Evolutionary conservation across 495 filamentous ascomycete species (phyloP).

Genomic region (Friedmanniomyces simplex): DNA sequence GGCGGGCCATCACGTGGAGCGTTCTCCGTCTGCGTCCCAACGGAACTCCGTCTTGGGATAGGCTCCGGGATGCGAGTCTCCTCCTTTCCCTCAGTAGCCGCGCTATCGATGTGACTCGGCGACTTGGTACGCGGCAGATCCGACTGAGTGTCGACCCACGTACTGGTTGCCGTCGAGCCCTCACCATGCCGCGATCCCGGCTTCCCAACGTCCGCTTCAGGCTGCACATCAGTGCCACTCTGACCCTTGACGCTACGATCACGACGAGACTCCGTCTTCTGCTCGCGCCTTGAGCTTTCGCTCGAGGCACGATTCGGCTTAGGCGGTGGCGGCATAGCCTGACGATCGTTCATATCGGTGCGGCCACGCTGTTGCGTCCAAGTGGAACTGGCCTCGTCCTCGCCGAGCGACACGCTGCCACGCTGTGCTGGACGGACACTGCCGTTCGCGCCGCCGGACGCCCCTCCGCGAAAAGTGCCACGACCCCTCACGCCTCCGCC

Average conservation of each 20-base stretch:
- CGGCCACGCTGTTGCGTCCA: background rate
- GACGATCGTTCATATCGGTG: constrained; percentile 6
- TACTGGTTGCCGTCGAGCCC: background rate
- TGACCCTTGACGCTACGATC: constrained; percentile 2
- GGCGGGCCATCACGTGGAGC: background rate
- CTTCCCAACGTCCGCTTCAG: background rate
- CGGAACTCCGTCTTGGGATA: constrained; percentile 26
- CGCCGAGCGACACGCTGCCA: background rate
- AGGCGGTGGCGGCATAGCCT: constrained; percentile 14
- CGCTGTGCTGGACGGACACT: background rate
- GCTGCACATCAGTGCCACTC: background rate
- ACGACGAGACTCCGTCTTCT: background rate
- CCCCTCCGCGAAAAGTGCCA: constrained; percentile 32
- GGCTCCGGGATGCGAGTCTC: constrained; percentile 13
- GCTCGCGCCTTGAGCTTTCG: background rate
- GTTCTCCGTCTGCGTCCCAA: constrained; percentile 27
- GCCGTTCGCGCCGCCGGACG: constrained; percentile 13
- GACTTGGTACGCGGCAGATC: constrained; percentile 3
- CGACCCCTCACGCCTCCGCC: constrained; percentile 16
- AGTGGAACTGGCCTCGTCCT: background rate
- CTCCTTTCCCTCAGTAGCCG: background rate
- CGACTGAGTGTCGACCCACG: background rate
- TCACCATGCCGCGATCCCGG: background rate
- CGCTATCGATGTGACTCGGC: constrained; percentile 1
- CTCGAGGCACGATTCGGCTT: constrained; percentile 10